Conservation (phyloP, 1,139 yeast species). For the Zygoascus sp. region DNA sequence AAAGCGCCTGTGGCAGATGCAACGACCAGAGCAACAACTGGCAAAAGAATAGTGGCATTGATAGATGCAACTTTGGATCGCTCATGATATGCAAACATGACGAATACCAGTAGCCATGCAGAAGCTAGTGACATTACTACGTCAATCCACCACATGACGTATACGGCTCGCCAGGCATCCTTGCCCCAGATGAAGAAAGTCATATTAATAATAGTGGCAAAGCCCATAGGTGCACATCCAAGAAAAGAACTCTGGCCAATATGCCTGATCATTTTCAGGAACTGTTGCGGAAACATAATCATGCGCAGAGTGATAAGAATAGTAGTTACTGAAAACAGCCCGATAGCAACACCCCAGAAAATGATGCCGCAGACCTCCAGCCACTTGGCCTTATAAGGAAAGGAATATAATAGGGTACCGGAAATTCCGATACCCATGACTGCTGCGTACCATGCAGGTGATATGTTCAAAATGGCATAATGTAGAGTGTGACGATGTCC, state of each 20-base stretch:
- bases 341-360: slow-evolving; percentile 51
- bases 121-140: slow-evolving; percentile 49
- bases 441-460: slow-evolving; percentile 51
- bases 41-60: slow-evolving; percentile 52
- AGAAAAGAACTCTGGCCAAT: slow-evolving; percentile 53
- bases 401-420: slow-evolving; percentile 52
- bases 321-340: slow-evolving; percentile 44
- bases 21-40: slow-evolving; percentile 74
- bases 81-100: slow-evolving; percentile 40
- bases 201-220: slow-evolving; percentile 58
- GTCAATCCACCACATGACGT: slow-evolving; percentile 68
- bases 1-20: slow-evolving; percentile 62
- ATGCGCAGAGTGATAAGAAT: slow-evolving; percentile 41
- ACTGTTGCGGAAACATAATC: slow-evolving; percentile 36
- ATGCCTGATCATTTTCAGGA: slow-evolving; percentile 40
- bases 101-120: slow-evolving; percentile 52
- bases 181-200: slow-evolving; percentile 37
- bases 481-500: not conserved
- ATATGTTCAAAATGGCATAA: slow-evolving; percentile 6
- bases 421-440: slow-evolving; percentile 87
- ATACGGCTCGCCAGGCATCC: slow-evolving; percentile 34
- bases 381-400: slow-evolving; percentile 65
- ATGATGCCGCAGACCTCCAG: slow-evolving; percentile 53
- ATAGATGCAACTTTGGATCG: slow-evolving; percentile 33
- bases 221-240: slow-evolving; percentile 81